Evolutionary conservation across 2,329 filamentous ascomycete genomes (phyloP).

Genomic region (Cercospora zeae-maydis): DNA sequence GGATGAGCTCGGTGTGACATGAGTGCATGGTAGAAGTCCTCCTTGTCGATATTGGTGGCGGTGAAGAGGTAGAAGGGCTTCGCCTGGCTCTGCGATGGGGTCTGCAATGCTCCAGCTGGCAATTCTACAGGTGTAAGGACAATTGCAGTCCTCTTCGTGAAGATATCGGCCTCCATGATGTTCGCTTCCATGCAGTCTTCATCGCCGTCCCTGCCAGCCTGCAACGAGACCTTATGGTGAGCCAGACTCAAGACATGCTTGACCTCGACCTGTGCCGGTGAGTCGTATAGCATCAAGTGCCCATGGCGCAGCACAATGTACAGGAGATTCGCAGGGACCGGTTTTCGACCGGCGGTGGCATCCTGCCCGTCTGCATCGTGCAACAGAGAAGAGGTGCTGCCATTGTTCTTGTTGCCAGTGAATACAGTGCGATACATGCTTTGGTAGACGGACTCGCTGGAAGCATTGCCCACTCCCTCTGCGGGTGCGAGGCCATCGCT

Average conservation of each 20-base stretch:
- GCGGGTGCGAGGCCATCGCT: conserved; percentile 12
- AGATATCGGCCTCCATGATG: conserved; percentile 88
- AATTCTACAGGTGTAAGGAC: conserved; percentile 31
- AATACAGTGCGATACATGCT: conserved; percentile 97
- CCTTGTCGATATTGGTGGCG: conserved; percentile 92
- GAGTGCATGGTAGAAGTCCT: conserved; percentile 95
- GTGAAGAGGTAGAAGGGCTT: conserved; percentile 93
- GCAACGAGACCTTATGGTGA: conserved; percentile 80
- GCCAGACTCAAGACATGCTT: conserved; percentile 91
- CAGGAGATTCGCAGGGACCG: conserved; percentile 29
- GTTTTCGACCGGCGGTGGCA: conserved; percentile 16
- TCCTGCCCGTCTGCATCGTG: conserved; percentile 16
- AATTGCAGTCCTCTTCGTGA: conserved; percentile 68
- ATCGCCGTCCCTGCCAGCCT: conserved; percentile 56
- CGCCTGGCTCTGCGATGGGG: conserved; percentile 34
- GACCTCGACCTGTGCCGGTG: conserved; percentile 90
- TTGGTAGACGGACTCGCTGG: conserved; percentile 94
- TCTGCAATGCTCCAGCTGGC: conserved; percentile 25
- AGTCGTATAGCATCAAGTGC: conserved; percentile 95
- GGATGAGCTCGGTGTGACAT: conserved; percentile 66
- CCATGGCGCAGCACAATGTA: conserved; percentile 64
- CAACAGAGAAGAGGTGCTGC: conserved; percentile 25
- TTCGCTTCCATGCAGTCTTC: conserved; percentile 50
- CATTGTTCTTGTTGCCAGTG: conserved; percentile 62
- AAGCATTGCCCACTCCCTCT: conserved; percentile 34